Conservation (phyloP, 441 rosid species). For the Pelargonium australe region DNA sequence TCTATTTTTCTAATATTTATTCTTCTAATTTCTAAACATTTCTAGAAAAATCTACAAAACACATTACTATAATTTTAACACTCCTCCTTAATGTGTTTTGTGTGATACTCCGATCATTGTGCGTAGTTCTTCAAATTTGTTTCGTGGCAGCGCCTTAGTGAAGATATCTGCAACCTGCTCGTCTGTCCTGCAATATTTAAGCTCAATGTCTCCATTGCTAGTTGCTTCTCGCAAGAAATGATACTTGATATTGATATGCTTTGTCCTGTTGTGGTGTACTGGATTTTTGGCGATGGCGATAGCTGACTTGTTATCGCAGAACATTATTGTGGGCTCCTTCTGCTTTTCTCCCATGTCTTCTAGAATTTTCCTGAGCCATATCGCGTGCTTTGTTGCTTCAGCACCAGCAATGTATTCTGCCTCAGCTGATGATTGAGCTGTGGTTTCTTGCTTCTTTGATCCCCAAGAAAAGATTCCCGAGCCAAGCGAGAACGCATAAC, state of each 20-base stretch:
- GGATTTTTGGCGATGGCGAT: not conserved
- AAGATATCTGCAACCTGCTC: not conserved
- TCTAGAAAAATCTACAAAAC: too few species aligned
- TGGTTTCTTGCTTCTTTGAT: not conserved
- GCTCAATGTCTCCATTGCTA: not conserved
- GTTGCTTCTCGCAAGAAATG: constrained; percentile 9
- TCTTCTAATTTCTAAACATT: too few species aligned
- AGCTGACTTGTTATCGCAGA: not conserved
- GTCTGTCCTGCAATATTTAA: not conserved
- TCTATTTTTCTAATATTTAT: too few species aligned
- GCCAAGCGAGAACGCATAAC: not conserved
- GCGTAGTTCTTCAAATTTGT: too few species aligned
- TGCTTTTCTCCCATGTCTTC: not conserved
- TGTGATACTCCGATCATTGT: too few species aligned
- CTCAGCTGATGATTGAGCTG: not conserved
- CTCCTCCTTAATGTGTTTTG: too few species aligned
- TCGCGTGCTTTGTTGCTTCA: not conserved
- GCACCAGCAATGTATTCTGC: not conserved
- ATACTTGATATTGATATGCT: constrained; percentile 10
- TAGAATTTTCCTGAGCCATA: not conserved
- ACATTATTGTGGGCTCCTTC: not conserved
- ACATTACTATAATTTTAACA: too few species aligned
- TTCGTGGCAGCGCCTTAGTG: not conserved
- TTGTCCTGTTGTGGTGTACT: not conserved
- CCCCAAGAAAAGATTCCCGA: not conserved